A percentile compares a stretch with the other conserved stretches of the same genome.
These are phyloP conservation scores for Kwoniella mangroviensis DNA, from an alignment of 768 basidiomycete genomes.

Conservation along the genomic window DNA sequence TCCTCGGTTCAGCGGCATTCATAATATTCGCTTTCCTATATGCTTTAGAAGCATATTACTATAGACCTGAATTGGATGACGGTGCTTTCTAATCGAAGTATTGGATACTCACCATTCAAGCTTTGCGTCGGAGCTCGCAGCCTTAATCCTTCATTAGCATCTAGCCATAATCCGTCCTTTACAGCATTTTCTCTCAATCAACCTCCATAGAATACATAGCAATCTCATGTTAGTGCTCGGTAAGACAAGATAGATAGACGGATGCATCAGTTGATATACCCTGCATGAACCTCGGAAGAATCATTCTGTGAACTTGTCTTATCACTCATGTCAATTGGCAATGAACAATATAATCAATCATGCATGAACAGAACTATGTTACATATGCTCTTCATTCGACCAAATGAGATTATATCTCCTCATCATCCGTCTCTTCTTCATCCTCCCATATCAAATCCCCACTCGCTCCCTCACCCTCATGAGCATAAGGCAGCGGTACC, in stretches of 20 bases:
- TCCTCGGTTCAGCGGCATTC: slow-evolving; percentile 80
- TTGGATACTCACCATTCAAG: not conserved
- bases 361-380: too few species aligned
- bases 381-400: too few species aligned
- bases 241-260: not conserved
- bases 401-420: slow-evolving; percentile 32
- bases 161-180: not conserved
- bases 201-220: not conserved
- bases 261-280: not conserved
- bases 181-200: not conserved
- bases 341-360: too few species aligned
- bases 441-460: slow-evolving; percentile 46
- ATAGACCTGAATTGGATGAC: slow-evolving; percentile 14
- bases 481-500: slow-evolving; percentile 88
- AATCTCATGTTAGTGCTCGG: too few species aligned
- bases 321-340: too few species aligned
- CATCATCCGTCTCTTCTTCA: slow-evolving; percentile 45
- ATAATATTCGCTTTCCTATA: slow-evolving; percentile 81
- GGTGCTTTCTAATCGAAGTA: not conserved
- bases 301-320: not conserved
- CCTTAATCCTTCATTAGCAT: too few species aligned
- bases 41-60: slow-evolving; percentile 66
- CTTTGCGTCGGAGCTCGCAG: not conserved
- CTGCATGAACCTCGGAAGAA: not conserved
- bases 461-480: slow-evolving; percentile 66